Evolutionary conservation across 139 green algal genomes (phyloP), one percentile per base, ranked within the genome.

Genomic region (Marvania coccoides): DNA sequence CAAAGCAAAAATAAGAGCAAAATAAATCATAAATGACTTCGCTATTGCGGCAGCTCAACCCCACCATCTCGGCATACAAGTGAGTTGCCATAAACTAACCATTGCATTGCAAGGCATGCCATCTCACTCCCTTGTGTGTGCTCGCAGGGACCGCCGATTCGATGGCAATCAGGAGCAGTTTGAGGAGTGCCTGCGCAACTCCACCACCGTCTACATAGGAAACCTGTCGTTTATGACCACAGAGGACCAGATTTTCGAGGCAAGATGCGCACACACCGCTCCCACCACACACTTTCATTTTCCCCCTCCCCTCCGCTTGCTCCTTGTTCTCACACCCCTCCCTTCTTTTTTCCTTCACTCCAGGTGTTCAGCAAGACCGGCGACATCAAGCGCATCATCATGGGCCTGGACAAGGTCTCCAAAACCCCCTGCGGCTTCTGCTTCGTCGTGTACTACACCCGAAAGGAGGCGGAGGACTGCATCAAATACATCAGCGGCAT

Each of bases 181-280:
- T 79, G 80, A 92, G 34, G 56, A 83, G 26, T 65, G 72, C 5
- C 67, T 98, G 51, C 66, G 47, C 13, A 80, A 59, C 7, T 90
- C 78, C n/a, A 89, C 83, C 33, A 93, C 93, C 2, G 74, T 99
- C 6, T 99, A 99, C 64, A 79, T 99, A 0, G 95, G 95, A 48
- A 99, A 99, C 82, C 73, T 99, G 5, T 90, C 85, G 0, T 99
- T 99, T 77, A 96, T 81, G 76, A 99, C 95, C 4, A 92, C 85
- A 6, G 95, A 99, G 67, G 90, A 97, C 76, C 95, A 99, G 68
- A 88, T 99, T 6, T 80, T 86, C 47, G 81, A 94, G 73, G 73
- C 81, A 38, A 15, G 64, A 1, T 10, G 31, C 23, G 26, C 13
- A 2, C 33, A 14, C 54, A 46, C 13, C 13, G 14, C 15, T 33